Conservation (phyloP, 1,139 yeast genomes). For the Kodamaea arcana region DNA sequence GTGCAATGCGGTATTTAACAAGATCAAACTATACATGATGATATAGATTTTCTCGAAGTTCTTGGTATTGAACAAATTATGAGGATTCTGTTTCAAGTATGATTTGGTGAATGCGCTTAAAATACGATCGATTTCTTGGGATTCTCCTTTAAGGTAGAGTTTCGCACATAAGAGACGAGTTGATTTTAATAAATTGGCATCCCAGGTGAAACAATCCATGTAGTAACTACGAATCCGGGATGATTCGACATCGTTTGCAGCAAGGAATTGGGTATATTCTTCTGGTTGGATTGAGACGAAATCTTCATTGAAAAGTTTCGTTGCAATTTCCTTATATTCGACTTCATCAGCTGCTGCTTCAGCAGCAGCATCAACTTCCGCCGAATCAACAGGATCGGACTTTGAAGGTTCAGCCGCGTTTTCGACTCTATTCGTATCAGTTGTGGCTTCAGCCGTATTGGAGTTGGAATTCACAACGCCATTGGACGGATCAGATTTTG, state of each 20-base stretch:
- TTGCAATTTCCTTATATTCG: constrained; percentile 33
- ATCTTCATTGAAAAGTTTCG: constrained; percentile 34
- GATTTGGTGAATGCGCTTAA: constrained; percentile 66
- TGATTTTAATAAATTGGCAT: constrained; percentile 47
- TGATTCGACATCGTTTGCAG: constrained; percentile 41
- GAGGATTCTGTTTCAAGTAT: constrained; percentile 55
- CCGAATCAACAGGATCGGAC: neutral
- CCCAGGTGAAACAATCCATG: constrained; percentile 50
- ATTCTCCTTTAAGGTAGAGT: constrained; percentile 74
- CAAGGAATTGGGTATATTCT: constrained; percentile 45
- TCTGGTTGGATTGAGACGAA: constrained; percentile 44
- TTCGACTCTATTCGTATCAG: constrained; percentile 4
- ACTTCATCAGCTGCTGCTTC: constrained; percentile 4
- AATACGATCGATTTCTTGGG: constrained; percentile 76
- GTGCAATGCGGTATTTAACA: constrained; percentile 69
- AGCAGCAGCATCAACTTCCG: neutral
- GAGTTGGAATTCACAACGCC: neutral
- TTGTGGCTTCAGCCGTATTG: neutral
- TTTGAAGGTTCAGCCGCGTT: neutral
- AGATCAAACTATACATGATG: constrained; percentile 65
- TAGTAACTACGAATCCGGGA: constrained; percentile 38
- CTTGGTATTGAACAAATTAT: constrained; percentile 45
- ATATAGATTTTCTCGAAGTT: constrained; percentile 67
- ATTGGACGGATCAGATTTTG: neutral
- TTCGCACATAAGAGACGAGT: constrained; percentile 60